These are phyloP conservation scores for Prototheca wickerhamii DNA, from an alignment of 163 green algal genomes.

Conservation along the genomic window DNA sequence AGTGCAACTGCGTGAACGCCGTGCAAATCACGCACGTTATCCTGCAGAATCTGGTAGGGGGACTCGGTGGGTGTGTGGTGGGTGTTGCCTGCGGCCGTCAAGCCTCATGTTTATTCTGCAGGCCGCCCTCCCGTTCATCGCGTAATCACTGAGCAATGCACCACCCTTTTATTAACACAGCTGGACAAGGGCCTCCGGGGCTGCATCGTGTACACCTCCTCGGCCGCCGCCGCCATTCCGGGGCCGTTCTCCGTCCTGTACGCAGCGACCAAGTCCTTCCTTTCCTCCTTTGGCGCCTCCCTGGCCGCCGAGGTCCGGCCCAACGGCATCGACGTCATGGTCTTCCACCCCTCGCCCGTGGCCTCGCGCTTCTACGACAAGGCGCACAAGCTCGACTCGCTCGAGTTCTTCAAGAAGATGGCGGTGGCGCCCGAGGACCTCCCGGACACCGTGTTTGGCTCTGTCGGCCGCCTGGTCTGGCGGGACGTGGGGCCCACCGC, in stretches of 20 bases:
- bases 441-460: conserved; percentile 72
- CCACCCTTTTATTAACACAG: conserved; percentile 18
- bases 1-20: conserved; percentile 82
- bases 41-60: conserved; percentile 63
- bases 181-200: conserved; percentile 63
- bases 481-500: conserved; percentile 74
- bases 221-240: conserved; percentile 52
- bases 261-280: conserved; percentile 87
- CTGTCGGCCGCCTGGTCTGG: conserved; percentile 75
- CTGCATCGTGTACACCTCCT: conserved; percentile 88
- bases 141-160: conserved; percentile 3
- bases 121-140: background rate
- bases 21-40: conserved; percentile 89
- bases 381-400: conserved; percentile 69
- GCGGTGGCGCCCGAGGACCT: conserved; percentile 72
- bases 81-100: no score
- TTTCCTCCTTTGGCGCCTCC: conserved; percentile 84
- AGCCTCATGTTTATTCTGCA: background rate
- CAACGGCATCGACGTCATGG: conserved; percentile 83
- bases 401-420: conserved; percentile 89
- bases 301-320: conserved; percentile 74
- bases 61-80: background rate
- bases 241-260: conserved; percentile 76
- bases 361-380: conserved; percentile 59
- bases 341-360: conserved; percentile 90